Base-by-base conservation (phyloP, 352 stramenopile genomes). In the Phytophthora fragariaefolia region DNA sequence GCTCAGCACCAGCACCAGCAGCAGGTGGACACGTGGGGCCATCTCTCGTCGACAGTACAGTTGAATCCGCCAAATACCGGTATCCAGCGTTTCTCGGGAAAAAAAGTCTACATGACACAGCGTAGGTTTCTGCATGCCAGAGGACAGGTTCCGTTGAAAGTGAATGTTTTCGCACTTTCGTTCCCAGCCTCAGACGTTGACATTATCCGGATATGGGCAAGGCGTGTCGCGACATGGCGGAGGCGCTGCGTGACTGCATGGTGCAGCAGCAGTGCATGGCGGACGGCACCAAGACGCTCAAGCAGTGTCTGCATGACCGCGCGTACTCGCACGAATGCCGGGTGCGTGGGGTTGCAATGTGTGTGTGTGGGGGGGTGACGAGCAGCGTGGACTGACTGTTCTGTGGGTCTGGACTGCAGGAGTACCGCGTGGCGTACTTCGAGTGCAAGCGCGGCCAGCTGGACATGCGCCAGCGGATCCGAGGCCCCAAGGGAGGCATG, bases 391-490 rank as follows among this genome's bases (percentile, higher is more conserved):
- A n/a, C n/a, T n/a, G n/a, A n/a, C n/a, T n/a, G n/a, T n/a, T n/a
- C n/a, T n/a, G n/a, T n/a, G n/a, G n/a, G n/a, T n/a, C n/a, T n/a
- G n/a, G n/a, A n/a, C n/a, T n/a, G n/a, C n/a, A 94, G 86, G 83
- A 88, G 48, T 89, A 89, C 28, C 86, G 86, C 6, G 71, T 88
- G 40, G 84, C 86, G 22, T 95, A 95, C 66, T 95, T 95, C 68
- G 86, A 95, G 72, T 95, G 86, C 77, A 93, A 90, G 62, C 86
- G 86, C 20, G 86, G 86, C 22, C 86, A 95, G 22, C 53, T 95
- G 56, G 86, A 95, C 58, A 95, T 95, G 86, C 81, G 86, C n/a
- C 88, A 86, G 58, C 78, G 86, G 22, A 90, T 95, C 43, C 84
- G 84, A 42, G 86, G 86, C 0, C 86, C 86, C 7, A 93, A 95